Evolutionary conservation across 352 stramenopile genomes (phyloP).

Genomic region (Achlya hypogyna): DNA sequence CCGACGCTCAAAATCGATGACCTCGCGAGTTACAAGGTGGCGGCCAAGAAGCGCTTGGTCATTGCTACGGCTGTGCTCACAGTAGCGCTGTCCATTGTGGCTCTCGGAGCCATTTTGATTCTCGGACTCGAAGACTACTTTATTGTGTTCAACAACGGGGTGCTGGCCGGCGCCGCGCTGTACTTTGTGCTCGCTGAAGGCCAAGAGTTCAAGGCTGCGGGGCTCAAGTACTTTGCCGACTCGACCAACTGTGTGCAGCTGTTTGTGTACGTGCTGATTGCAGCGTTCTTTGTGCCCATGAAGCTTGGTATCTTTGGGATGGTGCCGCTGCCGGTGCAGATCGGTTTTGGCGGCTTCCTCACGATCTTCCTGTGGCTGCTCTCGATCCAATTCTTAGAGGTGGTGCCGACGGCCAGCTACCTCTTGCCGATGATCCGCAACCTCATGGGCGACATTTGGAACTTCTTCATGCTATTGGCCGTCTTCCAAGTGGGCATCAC

Average conservation of each 20-base stretch:
- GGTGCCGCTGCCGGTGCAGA: neutral
- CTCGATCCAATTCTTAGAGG: conserved; percentile 6
- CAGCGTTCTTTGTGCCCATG: conserved; percentile 6
- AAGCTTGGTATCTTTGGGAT: conserved; percentile 3
- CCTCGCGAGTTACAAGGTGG: neutral
- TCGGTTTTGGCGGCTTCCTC: conserved; percentile 9
- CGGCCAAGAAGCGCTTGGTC: neutral
- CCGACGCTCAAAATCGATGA: conserved; percentile 1
- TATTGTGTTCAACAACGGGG: neutral
- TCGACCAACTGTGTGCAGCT: neutral
- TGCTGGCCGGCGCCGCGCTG: neutral
- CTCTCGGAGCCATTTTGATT: neutral
- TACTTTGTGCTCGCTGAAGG: conserved; percentile 2
- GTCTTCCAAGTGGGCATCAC: conserved; percentile 11
- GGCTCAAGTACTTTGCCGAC: neutral
- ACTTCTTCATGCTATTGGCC: conserved; percentile 6
- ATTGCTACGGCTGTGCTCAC: neutral
- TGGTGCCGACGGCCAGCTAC: neutral
- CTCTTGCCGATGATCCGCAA: conserved; percentile 3
- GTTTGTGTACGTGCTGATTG: conserved; percentile 1
- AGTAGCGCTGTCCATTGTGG: neutral
- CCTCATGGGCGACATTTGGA: conserved; percentile 2
- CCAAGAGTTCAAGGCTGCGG: neutral
- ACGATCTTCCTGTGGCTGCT: conserved; percentile 14
- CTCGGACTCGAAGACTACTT: neutral